phyloP scores from a whole-genome alignment of 2,329 filamentous ascomycete genomes.

The Sarocladium kiliense region DNA sequence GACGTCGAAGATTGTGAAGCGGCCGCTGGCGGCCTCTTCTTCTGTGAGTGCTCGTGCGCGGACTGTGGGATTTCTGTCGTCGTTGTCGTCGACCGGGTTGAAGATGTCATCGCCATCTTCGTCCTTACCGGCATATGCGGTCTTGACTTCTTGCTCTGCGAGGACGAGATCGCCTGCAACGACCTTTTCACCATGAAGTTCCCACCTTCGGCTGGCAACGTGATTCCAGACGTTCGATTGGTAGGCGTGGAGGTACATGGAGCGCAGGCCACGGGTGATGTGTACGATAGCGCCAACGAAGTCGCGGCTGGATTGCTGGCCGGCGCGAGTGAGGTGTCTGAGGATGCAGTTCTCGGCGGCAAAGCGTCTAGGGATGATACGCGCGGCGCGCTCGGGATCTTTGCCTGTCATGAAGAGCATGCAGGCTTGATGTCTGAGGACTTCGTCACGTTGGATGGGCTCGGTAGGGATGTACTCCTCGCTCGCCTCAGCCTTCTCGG shows the following conservation, averaged over 20 bases:
- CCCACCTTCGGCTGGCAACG: conserved; percentile 75
- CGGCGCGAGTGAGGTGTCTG: conserved; percentile 59
- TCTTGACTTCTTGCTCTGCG: conserved; percentile 28
- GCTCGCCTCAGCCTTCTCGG: conserved; percentile 37
- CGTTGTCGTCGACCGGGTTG: conserved; percentile 31
- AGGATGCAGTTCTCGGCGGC: conserved; percentile 75
- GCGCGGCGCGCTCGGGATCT: conserved; percentile 54
- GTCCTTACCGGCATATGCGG: conserved; percentile 51
- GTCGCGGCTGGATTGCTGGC: conserved; percentile 52
- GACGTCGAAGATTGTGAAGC: conserved; percentile 78
- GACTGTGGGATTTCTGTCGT: conserved; percentile 39
- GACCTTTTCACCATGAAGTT: conserved; percentile 65
- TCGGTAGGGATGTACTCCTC: conserved; percentile 27
- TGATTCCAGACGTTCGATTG: conserved; percentile 94
- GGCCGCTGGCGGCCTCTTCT: conserved; percentile 71
- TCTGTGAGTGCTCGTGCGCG: conserved; percentile 67
- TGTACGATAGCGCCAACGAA: conserved; percentile 74
- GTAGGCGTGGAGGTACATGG: conserved; percentile 97
- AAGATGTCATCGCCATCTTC: conserved; percentile 47
- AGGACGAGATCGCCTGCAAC: conserved; percentile 83
- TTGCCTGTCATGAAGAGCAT: conserved; percentile 63
- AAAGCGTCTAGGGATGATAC: conserved; percentile 73
- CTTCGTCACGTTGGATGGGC: conserved; percentile 67
- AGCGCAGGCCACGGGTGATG: conserved; percentile 75
- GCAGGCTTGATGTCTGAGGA: conserved; percentile 72